Evolutionary conservation across 2,329 filamentous ascomycete species (phyloP), one percentile per base, ranked within the genome.

Genomic region (Fusarium udum): DNA sequence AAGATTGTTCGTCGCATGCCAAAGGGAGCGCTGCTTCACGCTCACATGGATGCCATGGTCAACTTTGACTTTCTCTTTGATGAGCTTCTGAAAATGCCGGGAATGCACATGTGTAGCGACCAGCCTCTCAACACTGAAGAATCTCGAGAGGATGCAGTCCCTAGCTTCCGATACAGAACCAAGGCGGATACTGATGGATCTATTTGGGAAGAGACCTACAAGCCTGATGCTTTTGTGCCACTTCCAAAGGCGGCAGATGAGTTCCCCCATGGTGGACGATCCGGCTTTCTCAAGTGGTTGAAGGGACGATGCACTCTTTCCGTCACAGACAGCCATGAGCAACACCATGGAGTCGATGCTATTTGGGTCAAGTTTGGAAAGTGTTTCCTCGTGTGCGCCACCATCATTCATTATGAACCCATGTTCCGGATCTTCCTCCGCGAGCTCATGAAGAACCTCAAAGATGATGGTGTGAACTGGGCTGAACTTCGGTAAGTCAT

Each of bases 41-140:
- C 94, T 48, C 95, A 98, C 82, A 85, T 97, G 79, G 93, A 97
- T 81, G 94, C 95, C 76, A 97, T 97, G 91, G 92, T 97, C 56
- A 93, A 97, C 80, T 90, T 95, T 73, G 92, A 94, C 79, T 97
- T 91, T 84, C 84, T 97, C 13, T 87, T 97, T 43, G 88, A 91
- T 11, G 87, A 92, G 76, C 89, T 93, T 6, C 86, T 98, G 71
- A 84, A 86, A 16, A 92, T 90, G 1, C 89, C 91, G 0, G 93
- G 93, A 4, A 92, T 97, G 78, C 92, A 93, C 81, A 89, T 97
- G 67, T 88, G 90, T 20, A 82, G 82, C n/a, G 84, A 89, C 42
- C 83, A 83, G 4, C 85, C 90, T 13, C 85, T 97, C 39, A 82
- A 84, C 14, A 88, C 85, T 1, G 78, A 85, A 2, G 79, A 84